These are phyloP conservation scores for Erythrophleum ivorense DNA, from an alignment of 331 rosid species.

Conservation along the genomic window DNA sequence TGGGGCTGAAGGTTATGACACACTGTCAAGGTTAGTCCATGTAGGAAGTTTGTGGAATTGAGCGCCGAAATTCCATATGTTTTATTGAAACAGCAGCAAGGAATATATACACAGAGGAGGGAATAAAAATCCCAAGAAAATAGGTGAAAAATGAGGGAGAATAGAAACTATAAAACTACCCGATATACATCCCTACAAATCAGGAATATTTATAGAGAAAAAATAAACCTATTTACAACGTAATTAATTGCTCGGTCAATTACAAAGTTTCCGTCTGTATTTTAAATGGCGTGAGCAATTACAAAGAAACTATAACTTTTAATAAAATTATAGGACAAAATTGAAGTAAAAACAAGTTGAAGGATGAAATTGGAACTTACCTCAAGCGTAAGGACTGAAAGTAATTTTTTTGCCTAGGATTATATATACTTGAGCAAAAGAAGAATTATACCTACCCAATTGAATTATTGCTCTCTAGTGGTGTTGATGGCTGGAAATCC, in stretches of 20 bases:
- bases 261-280: background rate
- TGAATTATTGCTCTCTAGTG: conserved; percentile 22
- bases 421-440: background rate
- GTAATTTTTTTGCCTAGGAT: background rate
- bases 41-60: too few species aligned
- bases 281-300: background rate
- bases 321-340: background rate
- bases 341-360: background rate
- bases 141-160: too few species aligned
- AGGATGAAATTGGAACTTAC: background rate
- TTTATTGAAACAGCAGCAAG: too few species aligned
- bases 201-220: too few species aligned
- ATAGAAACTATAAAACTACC: too few species aligned
- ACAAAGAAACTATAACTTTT: background rate
- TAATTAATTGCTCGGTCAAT: too few species aligned
- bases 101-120: too few species aligned
- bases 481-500: background rate
- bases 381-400: too few species aligned
- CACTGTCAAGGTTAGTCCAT: background rate
- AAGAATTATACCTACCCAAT: conserved; percentile 37
- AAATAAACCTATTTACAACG: too few species aligned
- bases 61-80: too few species aligned
- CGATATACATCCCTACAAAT: too few species aligned
- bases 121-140: too few species aligned
- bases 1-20: background rate